These are phyloP conservation scores for Verticillium zaregamsianum DNA, from an alignment of 2,329 filamentous ascomycete genomes.

Conservation along the genomic window DNA sequence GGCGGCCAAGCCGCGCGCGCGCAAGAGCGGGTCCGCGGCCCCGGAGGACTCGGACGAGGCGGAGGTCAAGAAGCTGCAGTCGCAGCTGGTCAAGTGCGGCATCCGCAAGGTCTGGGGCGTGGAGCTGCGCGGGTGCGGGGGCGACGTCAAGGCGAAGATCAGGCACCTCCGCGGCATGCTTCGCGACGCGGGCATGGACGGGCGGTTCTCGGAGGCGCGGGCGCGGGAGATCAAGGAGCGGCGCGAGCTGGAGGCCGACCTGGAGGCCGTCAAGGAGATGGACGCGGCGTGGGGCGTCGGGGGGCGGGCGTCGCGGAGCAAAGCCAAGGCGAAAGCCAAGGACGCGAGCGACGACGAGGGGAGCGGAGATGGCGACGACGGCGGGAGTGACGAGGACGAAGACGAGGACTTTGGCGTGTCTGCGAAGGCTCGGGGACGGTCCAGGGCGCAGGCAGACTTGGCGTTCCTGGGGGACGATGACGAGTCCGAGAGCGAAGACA, in stretches of 20 bases:
- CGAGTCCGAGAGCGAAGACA: conserved; percentile 36
- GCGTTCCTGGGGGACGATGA: conserved; percentile 68
- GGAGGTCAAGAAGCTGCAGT: conserved; percentile 85
- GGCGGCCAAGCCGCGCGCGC: conserved; percentile 21
- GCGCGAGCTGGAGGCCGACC: conserved; percentile 77
- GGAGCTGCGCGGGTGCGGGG: conserved; percentile 71
- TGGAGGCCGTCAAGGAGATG: conserved; percentile 81
- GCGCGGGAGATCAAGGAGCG: conserved; percentile 83
- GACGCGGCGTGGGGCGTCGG: conserved; percentile 70
- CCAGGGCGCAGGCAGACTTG: conserved; percentile 45
- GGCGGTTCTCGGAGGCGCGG: conserved; percentile 79
- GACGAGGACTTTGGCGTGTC: conserved; percentile 30
- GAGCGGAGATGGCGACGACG: conserved; percentile 16
- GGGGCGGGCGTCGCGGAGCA: conserved; percentile 34
- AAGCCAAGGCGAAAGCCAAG: conserved; percentile 18
- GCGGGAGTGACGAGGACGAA: conserved; percentile 23
- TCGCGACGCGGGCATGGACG: conserved; percentile 78
- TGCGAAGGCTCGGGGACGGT: conserved; percentile 34
- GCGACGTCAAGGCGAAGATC: conserved; percentile 75
- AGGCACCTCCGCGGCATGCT: conserved; percentile 76
- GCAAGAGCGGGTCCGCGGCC: conserved; percentile 16
- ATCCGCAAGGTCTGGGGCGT: conserved; percentile 88
- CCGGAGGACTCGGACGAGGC: conserved; percentile 68
- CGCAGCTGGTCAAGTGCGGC: conserved; percentile 83
- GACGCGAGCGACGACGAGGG: conserved; percentile 27